Evolutionary conservation across 73 alveolate genomes (phyloP).

Genomic region (Uronychia binucleata): DNA sequence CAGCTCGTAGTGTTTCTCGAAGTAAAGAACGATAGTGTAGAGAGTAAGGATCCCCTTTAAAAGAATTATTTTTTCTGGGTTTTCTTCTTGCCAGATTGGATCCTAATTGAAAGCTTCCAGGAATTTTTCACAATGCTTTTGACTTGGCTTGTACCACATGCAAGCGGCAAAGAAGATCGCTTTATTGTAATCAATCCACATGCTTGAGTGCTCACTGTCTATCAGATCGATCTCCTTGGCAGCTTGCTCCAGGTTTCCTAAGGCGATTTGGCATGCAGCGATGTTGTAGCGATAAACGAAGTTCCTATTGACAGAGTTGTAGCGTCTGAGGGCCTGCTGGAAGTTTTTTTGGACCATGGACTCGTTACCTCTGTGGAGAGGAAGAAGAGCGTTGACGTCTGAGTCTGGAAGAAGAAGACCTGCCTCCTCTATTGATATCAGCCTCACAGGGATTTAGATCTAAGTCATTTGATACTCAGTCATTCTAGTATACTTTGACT

Average conservation of each 20-base stretch:
- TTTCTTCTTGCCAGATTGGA: neutral
- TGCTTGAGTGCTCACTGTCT: neutral
- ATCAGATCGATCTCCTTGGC: neutral
- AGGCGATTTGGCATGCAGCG: neutral
- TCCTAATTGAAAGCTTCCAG: neutral
- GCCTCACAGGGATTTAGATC: neutral
- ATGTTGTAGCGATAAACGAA: neutral
- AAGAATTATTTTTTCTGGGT: too few relatives aligned
- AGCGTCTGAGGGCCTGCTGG: neutral
- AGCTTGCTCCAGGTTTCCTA: neutral
- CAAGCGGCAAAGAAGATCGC: neutral
- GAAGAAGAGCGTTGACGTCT: neutral
- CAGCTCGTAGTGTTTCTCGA: neutral
- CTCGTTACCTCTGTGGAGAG: neutral
- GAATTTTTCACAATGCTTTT: neutral
- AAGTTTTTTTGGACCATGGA: neutral
- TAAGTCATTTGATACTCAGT: neutral
- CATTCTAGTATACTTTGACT: too few relatives aligned
- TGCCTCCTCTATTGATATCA: neutral
- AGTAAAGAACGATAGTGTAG: neutral
- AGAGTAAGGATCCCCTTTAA: neutral
- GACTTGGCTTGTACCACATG: neutral
- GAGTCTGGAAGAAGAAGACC: neutral
- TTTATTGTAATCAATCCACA: neutral
- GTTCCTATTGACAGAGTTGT: neutral